Evolutionary conservation across 306 rosid genomes (phyloP).

Genomic region (Elaeagnus macrophylla): DNA sequence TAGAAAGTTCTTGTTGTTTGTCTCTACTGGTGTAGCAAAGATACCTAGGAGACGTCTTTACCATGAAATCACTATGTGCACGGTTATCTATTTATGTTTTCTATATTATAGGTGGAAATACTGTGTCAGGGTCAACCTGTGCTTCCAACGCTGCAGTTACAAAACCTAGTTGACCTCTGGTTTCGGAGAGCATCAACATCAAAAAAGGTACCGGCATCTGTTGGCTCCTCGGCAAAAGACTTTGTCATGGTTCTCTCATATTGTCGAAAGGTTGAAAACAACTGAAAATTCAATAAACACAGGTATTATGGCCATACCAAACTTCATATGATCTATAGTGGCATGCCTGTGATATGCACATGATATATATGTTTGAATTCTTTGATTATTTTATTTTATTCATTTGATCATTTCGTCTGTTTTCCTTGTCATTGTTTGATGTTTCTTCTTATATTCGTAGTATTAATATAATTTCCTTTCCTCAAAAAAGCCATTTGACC

Average conservation of each 20-base stretch:
- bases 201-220: slow-evolving; percentile 58
- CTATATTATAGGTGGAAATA: slow-evolving; percentile 58
- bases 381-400: slow-evolving; percentile 24
- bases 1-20: too few relatives aligned
- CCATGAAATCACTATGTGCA: too few relatives aligned
- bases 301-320: slow-evolving; percentile 8
- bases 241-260: slow-evolving; percentile 90
- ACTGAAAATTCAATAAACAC: slow-evolving; percentile 11
- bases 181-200: slow-evolving; percentile 61
- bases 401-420: background rate
- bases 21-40: too few relatives aligned
- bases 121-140: slow-evolving; percentile 78
- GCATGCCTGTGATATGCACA: slow-evolving; percentile 5
- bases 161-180: slow-evolving; percentile 79
- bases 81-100: slow-evolving; percentile 2
- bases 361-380: slow-evolving; percentile 15
- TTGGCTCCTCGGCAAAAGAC: slow-evolving; percentile 93
- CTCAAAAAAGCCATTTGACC: background rate
- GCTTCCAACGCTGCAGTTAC: slow-evolving; percentile 56
- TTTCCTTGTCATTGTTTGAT: background rate
- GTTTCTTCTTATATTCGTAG: background rate
- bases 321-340: slow-evolving; percentile 5
- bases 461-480: background rate
- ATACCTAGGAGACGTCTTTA: too few relatives aligned
- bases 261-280: slow-evolving; percentile 43